Percentiles rank a stretch among this genome's conserved stretches.
These are phyloP conservation scores for Megacollybia marginata DNA, from an alignment of 768 basidiomycete species.

Conservation along the genomic window DNA sequence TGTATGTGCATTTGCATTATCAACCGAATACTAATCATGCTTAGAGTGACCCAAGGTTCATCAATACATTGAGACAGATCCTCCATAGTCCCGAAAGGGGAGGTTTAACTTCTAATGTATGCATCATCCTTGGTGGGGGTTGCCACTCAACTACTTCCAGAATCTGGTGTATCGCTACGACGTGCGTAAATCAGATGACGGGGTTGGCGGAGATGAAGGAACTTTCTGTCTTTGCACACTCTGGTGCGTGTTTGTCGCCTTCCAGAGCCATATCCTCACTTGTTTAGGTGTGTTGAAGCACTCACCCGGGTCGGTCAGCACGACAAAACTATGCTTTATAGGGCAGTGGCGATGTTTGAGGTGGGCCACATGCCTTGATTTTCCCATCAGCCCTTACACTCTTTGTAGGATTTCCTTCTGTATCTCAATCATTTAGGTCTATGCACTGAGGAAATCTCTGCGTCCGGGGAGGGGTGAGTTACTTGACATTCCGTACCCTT, in stretches of 20 bases:
- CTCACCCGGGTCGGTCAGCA: constrained; percentile 82
- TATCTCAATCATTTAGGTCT: constrained; percentile 86
- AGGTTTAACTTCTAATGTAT: constrained; percentile 81
- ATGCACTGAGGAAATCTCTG: constrained; percentile 81
- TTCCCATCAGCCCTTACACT: neutral
- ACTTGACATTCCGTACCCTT: neutral
- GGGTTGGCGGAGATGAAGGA: constrained; percentile 94
- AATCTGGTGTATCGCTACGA: constrained; percentile 89
- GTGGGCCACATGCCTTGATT: constrained; percentile 26
- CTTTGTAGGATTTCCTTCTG: constrained; percentile 58
- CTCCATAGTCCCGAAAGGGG: constrained; percentile 85
- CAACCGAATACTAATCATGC: neutral
- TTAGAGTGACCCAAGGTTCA: constrained; percentile 79
- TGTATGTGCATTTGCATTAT: constrained; percentile 30
- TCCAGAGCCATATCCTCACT: neutral
- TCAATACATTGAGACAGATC: constrained; percentile 76
- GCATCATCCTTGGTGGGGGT: constrained; percentile 9
- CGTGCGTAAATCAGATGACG: constrained; percentile 77
- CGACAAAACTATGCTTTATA: constrained; percentile 56
- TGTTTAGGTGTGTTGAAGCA: constrained; percentile 74
- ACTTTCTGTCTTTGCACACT: constrained; percentile 88
- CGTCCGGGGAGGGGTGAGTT: constrained; percentile 73
- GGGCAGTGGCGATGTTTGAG: constrained; percentile 85
- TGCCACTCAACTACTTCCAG: constrained; percentile 26
- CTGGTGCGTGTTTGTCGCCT: constrained; percentile 38